These are phyloP conservation scores for Phaseolus lunatus DNA, from an alignment of 306 rosid genomes.

Conservation along the genomic window DNA sequence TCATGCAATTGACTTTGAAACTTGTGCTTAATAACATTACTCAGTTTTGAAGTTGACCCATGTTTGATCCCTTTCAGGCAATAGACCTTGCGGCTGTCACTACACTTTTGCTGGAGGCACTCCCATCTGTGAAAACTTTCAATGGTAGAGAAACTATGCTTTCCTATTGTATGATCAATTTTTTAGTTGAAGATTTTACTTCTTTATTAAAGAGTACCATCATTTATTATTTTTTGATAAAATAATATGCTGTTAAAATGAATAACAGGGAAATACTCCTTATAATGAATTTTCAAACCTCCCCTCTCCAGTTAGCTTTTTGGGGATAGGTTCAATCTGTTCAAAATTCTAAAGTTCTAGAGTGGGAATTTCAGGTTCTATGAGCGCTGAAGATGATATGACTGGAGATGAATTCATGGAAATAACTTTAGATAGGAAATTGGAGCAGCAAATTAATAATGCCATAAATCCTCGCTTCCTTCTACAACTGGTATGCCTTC, in stretches of 20 bases:
- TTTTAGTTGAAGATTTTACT: neutral
- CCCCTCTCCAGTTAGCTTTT: neutral
- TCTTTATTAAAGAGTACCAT: neutral
- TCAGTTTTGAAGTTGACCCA: constrained; percentile 33
- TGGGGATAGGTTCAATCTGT: neutral
- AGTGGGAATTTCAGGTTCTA: constrained; percentile 53
- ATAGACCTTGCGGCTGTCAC: constrained; percentile 81
- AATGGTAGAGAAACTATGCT: constrained; percentile 64
- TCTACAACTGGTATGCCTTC: constrained; percentile 69
- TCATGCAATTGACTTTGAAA: neutral
- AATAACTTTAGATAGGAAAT: constrained; percentile 59
- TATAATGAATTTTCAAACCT: neutral
- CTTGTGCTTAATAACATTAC: neutral
- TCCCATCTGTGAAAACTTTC: constrained; percentile 71
- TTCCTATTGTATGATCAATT: constrained; percentile 17
- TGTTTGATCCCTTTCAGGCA: constrained; percentile 64
- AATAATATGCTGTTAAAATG: neutral
- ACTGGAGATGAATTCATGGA: constrained; percentile 56
- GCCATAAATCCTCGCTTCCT: constrained; percentile 76
- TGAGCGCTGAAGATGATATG: constrained; percentile 68
- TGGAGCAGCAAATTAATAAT: constrained; percentile 72
- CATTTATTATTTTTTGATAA: neutral
- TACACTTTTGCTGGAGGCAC: constrained; percentile 77
- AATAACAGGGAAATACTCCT: neutral
- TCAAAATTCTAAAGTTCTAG: neutral